Base-by-base conservation (phyloP, 305 asterid genomes). In the Vinca major region DNA sequence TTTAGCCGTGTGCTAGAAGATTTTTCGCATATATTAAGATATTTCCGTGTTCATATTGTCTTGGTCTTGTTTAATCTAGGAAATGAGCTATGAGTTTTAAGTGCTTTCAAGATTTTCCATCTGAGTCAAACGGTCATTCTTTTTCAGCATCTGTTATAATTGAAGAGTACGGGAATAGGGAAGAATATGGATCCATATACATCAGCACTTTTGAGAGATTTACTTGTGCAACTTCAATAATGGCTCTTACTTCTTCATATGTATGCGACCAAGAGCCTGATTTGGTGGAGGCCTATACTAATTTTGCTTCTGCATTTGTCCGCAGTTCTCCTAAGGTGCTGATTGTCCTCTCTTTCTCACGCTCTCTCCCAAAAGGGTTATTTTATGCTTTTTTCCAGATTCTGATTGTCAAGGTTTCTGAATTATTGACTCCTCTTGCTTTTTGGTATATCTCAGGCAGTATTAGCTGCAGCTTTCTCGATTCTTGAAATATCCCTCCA, bases 221-320 rank as follows among this genome's bases (percentile, higher is more conserved):
- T 82, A 86, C 89, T 72, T 71, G 80, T 77, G 84, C 97, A 66
- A 16, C 91, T 72, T 87, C 96, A 67, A 86, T 91, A 70, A 79
- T 77, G 81, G 91, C 95, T 75, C 88, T 91, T 75, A 87, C 87
- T 76, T 91, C 97, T 67, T 91, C 97, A 48, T 91, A 89, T 71
- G 83, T 91, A 71, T 91, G 97, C 74, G 97, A 91, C 77, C 95
- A 91, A 85, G 97, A 91, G 81, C 97, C 96, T 36, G 97, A 89
- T 82, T 78, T 91, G 80, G 96, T 87, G 57, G 97, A 91, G 82
- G 96, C 97, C 66, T 91, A 89, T 79, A 72, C 88, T 71, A 84
- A 72, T 87, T 89, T 89, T 66, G 85, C 95, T 39, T 86, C 95
- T 71, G 81, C 83, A 47, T 91, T 80, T 72, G 85, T 89, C 73